Percentiles rank a stretch among this genome's conserved stretches.
Evolutionary conservation across 192 early-diverging fungal species (phyloP).

Genomic region (Gryganskiella cystojenkinii): DNA sequence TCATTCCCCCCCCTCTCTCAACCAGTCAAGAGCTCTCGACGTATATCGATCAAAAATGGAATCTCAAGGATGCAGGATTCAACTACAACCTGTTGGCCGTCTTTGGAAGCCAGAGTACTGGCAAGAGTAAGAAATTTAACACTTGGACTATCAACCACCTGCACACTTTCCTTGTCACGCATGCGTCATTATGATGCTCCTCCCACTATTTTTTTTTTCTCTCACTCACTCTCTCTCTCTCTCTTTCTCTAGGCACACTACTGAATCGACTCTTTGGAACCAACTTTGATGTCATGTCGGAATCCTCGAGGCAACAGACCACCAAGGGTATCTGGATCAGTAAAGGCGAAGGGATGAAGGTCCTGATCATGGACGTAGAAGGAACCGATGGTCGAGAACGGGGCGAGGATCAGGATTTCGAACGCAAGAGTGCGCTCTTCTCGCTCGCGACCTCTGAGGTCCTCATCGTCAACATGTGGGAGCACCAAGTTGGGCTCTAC

Average conservation of each 20-base stretch:
- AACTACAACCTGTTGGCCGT: slow-evolving; percentile 97
- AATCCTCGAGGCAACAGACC: slow-evolving; percentile 85
- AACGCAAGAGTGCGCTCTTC: slow-evolving; percentile 98
- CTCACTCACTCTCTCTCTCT: neutral
- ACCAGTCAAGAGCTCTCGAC: slow-evolving; percentile 70
- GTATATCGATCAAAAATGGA: slow-evolving; percentile 89
- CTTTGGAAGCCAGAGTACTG: slow-evolving; percentile 98
- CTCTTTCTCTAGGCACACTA: slow-evolving; percentile 76
- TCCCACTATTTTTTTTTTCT: neutral
- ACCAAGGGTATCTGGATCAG: slow-evolving; percentile 99
- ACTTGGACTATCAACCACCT: neutral
- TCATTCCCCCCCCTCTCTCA: neutral
- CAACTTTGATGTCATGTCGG: slow-evolving; percentile 96
- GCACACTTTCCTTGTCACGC: neutral
- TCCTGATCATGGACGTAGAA: slow-evolving; percentile 97
- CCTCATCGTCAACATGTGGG: slow-evolving; percentile 98
- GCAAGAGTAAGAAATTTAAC: slow-evolving; percentile 77
- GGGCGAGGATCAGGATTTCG: slow-evolving; percentile 99
- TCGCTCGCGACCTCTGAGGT: slow-evolving; percentile 95
- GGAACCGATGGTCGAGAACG: slow-evolving; percentile 98
- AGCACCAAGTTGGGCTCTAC: slow-evolving; percentile 98
- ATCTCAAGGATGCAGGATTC: slow-evolving; percentile 86
- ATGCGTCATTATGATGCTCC: too few relatives aligned
- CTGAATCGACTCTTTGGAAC: slow-evolving; percentile 98
- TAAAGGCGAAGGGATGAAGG: slow-evolving; percentile 77